These are phyloP conservation scores for Salix brachista DNA, from an alignment of 345 rosid species.

Conservation along the genomic window DNA sequence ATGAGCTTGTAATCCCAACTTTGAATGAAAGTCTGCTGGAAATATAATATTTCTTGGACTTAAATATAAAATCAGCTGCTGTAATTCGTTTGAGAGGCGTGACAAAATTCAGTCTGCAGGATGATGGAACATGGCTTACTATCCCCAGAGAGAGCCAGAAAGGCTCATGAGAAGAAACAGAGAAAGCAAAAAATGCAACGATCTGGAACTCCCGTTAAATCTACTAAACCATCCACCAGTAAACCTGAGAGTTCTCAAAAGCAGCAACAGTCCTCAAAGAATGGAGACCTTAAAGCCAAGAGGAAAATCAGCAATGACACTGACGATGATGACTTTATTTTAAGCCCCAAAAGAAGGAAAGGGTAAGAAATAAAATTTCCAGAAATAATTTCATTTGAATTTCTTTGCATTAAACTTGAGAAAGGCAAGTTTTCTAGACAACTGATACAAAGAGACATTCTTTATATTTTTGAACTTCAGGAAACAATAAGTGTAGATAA, in stretches of 20 bases:
- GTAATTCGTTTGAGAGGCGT: neutral
- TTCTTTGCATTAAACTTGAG: conserved; percentile 13
- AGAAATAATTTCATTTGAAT: conserved; percentile 20
- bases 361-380: conserved; percentile 32
- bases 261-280: conserved; percentile 50
- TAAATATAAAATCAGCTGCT: too few relatives aligned
- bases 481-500: conserved; percentile 25
- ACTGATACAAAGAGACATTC: conserved; percentile 25
- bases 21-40: neutral
- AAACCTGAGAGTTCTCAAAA: conserved; percentile 64
- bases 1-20: neutral
- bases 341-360: conserved; percentile 73
- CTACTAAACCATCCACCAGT: conserved; percentile 33
- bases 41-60: too few relatives aligned
- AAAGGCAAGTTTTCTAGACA: conserved; percentile 16
- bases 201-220: conserved; percentile 60
- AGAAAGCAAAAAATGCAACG: conserved; percentile 76
- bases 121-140: conserved; percentile 97
- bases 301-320: conserved; percentile 49
- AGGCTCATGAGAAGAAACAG: conserved; percentile 78
- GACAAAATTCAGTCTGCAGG: conserved; percentile 42
- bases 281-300: conserved; percentile 60
- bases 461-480: conserved; percentile 18
- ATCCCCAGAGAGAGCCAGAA: conserved; percentile 68
- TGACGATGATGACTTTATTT: conserved; percentile 46